Conservation (phyloP, 805 yeast species). For the Candida krabiensis region DNA sequence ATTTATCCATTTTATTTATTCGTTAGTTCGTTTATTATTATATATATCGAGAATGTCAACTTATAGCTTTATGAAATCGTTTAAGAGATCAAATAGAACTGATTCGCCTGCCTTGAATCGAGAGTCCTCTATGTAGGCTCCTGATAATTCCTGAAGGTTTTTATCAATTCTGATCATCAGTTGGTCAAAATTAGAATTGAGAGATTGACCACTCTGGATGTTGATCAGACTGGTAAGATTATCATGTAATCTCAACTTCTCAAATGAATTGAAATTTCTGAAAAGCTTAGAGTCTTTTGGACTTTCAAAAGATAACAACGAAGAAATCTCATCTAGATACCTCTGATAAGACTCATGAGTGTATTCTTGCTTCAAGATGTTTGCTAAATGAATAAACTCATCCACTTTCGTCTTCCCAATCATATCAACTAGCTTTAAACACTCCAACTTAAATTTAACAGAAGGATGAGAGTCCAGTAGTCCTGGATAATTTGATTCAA, state of each 20-base stretch:
- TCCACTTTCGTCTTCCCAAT: constrained; percentile 29
- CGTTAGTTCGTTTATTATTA: no score
- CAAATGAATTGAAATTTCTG: constrained; percentile 35
- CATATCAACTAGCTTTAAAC: constrained; percentile 43
- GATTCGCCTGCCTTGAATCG: constrained; percentile 34
- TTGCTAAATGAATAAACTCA: constrained; percentile 41
- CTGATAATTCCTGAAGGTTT: constrained; percentile 12
- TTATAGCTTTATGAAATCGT: constrained; percentile 42
- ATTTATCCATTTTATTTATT: no score
- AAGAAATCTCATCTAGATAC: constrained; percentile 45
- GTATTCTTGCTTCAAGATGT: constrained; percentile 34
- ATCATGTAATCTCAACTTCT: constrained; percentile 40
- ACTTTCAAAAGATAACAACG: constrained; percentile 52
- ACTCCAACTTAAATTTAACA: constrained; percentile 41
- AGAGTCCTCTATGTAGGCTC: constrained; percentile 20
- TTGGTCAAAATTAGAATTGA: constrained; percentile 25
- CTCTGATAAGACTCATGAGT: constrained; percentile 32
- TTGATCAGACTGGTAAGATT: constrained; percentile 39
- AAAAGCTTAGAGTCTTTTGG: constrained; percentile 41
- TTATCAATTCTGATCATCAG: constrained; percentile 21
- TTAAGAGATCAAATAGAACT: constrained; percentile 42
- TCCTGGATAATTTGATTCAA: constrained; percentile 39
- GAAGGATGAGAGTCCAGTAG: constrained; percentile 34
- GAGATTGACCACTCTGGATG: constrained; percentile 9
- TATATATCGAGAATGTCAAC: no score